These are phyloP conservation scores for Ganoderma lucidum DNA, from an alignment of 1,284 basidiomycete species.

Conservation along the genomic window DNA sequence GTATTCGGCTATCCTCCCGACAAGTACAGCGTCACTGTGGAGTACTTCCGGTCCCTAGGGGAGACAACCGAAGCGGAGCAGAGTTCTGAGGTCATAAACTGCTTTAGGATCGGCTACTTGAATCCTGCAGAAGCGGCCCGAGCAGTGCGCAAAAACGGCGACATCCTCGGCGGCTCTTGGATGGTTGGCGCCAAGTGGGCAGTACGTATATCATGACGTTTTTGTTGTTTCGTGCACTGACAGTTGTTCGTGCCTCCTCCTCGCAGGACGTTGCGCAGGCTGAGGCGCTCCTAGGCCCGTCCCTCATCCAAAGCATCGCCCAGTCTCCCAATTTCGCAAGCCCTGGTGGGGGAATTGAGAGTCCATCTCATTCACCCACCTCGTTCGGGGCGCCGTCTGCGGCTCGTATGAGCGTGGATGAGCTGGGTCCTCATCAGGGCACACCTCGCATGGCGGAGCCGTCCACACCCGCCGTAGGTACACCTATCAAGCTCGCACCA, in stretches of 20 bases:
- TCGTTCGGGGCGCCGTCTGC: slow-evolving; percentile 26
- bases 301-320: slow-evolving; percentile 38
- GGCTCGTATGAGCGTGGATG: slow-evolving; percentile 34
- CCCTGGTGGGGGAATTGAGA: slow-evolving; percentile 39
- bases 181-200: slow-evolving; percentile 88
- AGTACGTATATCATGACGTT: slow-evolving; percentile 50
- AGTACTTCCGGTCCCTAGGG: slow-evolving; percentile 76
- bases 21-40: slow-evolving; percentile 71
- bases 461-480: slow-evolving; percentile 45
- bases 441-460: slow-evolving; percentile 28
- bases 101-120: slow-evolving; percentile 75
- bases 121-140: slow-evolving; percentile 75
- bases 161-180: slow-evolving; percentile 73
- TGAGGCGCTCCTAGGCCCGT: slow-evolving; percentile 59
- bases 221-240: slow-evolving; percentile 18
- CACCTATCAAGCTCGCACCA: slow-evolving; percentile 74
- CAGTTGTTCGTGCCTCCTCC: slow-evolving; percentile 15
- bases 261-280: slow-evolving; percentile 66
- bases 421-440: slow-evolving; percentile 33
- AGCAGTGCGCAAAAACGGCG: slow-evolving; percentile 81
- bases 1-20: slow-evolving; percentile 82
- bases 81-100: slow-evolving; percentile 70
- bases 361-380: slow-evolving; percentile 34
- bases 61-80: slow-evolving; percentile 70
- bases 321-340: slow-evolving; percentile 31